Evolutionary conservation across 306 rosid species (phyloP), one percentile per base, ranked within the genome.

Genomic region (Lathyrus oleraceus): DNA sequence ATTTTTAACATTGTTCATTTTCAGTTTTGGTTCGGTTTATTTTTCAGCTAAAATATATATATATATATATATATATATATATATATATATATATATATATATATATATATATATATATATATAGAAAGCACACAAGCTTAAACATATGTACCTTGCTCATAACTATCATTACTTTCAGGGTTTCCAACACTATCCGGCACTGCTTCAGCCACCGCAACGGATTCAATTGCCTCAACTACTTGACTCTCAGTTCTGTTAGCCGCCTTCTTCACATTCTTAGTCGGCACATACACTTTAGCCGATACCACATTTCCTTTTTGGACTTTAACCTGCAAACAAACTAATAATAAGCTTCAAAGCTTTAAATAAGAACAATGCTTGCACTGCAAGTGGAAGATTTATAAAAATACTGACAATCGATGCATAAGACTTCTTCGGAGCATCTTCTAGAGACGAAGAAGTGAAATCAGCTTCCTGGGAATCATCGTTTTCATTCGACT

Each of bases 381-480:
- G 54, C 70, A 32, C 64, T 68, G 54, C 70, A 32, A 76, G 58
- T 21, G 48, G 35, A 74, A 47, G 77, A 38, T 58, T 27, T 48
- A 32, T 57, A 58, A 60, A 9, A 47, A 36, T 61, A 81, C 92
- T 83, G 73, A 89, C 91, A 74, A 89, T 87, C 65, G 90, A 89
- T 69, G 96, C 96, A 36, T 89, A 89, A 61, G 92, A 87, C 76
- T 87, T 62, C 86, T 89, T 89, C 27, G 88, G 87, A 71, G 83
- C 73, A 67, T 85, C 90, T 25, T 85, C 89, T 70, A 65, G 81
- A 25, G 70, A 68, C 17, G 78, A 61, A 62, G 85, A 79, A 67
- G 69, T 73, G 47, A 54, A 69, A 70, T 87, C 81, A 25, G 71
- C 43, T 51, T 74, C 83, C 73, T 75, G 74, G 32, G 85, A 60